Conservation (phyloP, 2,329 filamentous ascomycete species). For the Apiospora hydei region DNA sequence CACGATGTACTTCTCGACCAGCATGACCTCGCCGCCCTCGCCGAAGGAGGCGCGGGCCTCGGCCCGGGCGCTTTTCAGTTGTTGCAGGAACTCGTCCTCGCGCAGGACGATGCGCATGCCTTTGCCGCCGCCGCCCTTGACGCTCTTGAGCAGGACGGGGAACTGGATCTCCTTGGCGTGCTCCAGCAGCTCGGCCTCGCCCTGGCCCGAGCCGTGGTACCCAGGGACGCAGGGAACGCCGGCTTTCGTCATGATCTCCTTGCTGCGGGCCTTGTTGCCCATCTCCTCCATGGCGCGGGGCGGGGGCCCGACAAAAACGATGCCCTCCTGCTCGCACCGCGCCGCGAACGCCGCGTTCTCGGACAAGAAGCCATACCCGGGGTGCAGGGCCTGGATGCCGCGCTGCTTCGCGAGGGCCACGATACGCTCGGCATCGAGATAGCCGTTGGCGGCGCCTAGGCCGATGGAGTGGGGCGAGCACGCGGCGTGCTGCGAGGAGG, state of each 20-base stretch:
- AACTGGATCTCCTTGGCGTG: slow-evolving; percentile 76
- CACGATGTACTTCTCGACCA: slow-evolving; percentile 84
- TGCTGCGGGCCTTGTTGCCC: slow-evolving; percentile 73
- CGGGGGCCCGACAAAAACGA: slow-evolving; percentile 94
- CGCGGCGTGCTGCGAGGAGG: slow-evolving; percentile 84
- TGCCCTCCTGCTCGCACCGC: slow-evolving; percentile 85
- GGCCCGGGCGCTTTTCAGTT: slow-evolving; percentile 75
- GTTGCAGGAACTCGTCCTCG: slow-evolving; percentile 72
- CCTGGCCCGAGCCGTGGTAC: slow-evolving; percentile 89
- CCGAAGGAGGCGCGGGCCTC: slow-evolving; percentile 83
- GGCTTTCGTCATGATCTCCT: slow-evolving; percentile 96
- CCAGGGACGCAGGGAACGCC: slow-evolving; percentile 96
- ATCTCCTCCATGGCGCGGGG: slow-evolving; percentile 79
- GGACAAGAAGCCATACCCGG: slow-evolving; percentile 93
- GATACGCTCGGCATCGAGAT: slow-evolving; percentile 93
- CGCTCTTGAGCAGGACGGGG: slow-evolving; percentile 80
- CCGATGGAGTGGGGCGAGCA: slow-evolving; percentile 85
- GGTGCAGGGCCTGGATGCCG: slow-evolving; percentile 90
- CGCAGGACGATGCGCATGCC: slow-evolving; percentile 79
- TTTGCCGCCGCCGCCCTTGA: slow-evolving; percentile 83
- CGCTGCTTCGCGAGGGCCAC: slow-evolving; percentile 86
- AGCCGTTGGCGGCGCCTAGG: slow-evolving; percentile 82
- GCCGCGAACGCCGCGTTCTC: slow-evolving; percentile 93
- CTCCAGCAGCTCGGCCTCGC: slow-evolving; percentile 63
- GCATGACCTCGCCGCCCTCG: slow-evolving; percentile 78